phyloP scores from a whole-genome alignment of 768 basidiomycete species.

The Termitomyces sp. region DNA sequence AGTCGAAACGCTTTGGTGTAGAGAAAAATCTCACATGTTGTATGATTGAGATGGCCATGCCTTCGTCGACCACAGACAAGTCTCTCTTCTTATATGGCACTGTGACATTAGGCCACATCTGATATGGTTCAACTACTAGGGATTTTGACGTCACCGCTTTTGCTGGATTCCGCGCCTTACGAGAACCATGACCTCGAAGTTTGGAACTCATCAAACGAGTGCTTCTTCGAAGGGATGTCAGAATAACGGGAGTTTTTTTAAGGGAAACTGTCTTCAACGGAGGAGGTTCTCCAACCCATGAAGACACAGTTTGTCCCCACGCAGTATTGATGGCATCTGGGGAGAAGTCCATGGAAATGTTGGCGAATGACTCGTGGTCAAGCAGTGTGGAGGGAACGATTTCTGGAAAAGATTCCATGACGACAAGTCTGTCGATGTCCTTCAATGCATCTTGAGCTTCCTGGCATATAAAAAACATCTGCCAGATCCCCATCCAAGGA shows the following conservation, averaged over 20 bases:
- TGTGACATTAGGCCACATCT: neutral
- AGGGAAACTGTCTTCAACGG: neutral
- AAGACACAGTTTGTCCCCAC: neutral
- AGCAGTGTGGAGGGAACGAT: neutral
- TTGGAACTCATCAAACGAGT: neutral
- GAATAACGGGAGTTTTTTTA: neutral
- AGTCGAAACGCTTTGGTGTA: neutral
- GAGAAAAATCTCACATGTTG: neutral
- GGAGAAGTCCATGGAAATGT: neutral
- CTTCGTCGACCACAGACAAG: neutral
- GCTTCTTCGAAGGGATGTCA: neutral
- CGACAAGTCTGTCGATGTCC: neutral
- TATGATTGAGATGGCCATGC: neutral
- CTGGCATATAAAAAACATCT: neutral
- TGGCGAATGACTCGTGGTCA: neutral
- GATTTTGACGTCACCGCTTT: neutral
- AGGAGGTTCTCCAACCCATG: neutral
- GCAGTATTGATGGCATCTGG: neutral
- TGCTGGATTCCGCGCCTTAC: neutral
- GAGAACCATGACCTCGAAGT: neutral
- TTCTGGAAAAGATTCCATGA: neutral
- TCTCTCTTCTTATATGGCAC: neutral
- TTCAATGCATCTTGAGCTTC: neutral
- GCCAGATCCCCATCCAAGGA: neutral
- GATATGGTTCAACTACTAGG: neutral